These are phyloP conservation scores for Acidomyces sp. DNA, from an alignment of 495 filamentous ascomycete genomes.

Conservation along the genomic window DNA sequence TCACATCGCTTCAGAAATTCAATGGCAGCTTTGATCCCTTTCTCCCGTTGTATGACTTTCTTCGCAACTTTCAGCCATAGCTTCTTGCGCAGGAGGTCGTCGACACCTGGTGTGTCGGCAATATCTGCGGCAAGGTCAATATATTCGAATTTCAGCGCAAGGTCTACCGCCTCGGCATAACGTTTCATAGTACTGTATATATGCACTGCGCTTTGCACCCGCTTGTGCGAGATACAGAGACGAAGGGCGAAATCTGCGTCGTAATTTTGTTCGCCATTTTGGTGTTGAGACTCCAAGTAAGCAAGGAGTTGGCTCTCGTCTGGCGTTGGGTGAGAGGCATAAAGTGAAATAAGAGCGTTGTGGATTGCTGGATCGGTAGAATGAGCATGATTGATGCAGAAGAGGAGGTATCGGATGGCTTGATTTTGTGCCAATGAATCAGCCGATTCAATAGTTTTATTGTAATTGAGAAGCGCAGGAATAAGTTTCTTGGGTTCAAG, in stretches of 20 bases:
- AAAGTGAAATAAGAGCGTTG: constrained; percentile 92
- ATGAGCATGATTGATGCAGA: constrained; percentile 77
- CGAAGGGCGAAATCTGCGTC: constrained; percentile 96
- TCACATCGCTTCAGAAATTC: constrained; percentile 88
- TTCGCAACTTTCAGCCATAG: constrained; percentile 89
- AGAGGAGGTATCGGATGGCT: constrained; percentile 85
- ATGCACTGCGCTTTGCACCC: constrained; percentile 84
- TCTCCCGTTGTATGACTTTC: constrained; percentile 73
- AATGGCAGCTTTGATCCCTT: constrained; percentile 86
- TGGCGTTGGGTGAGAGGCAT: constrained; percentile 68
- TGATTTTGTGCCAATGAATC: constrained; percentile 63
- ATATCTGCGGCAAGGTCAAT: constrained; percentile 79
- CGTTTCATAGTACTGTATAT: constrained; percentile 94
- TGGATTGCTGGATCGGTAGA: constrained; percentile 83
- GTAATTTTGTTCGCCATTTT: constrained; percentile 50
- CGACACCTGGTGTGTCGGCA: constrained; percentile 69
- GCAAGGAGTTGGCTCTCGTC: constrained; percentile 74
- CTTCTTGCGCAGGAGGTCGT: constrained; percentile 69
- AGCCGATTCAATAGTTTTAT: constrained; percentile 45
- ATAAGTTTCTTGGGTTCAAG: constrained; percentile 82
- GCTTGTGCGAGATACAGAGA: constrained; percentile 83
- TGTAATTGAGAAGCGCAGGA: constrained; percentile 85
- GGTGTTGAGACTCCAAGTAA: constrained; percentile 70
- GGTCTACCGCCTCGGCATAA: constrained; percentile 79
- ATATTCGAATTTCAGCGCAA: constrained; percentile 77